Percentiles rank a stretch among this genome's conserved stretches.
These are phyloP conservation scores for Solanum gandarillasii DNA, from an alignment of 257 asterid genomes.

Conservation along the genomic window DNA sequence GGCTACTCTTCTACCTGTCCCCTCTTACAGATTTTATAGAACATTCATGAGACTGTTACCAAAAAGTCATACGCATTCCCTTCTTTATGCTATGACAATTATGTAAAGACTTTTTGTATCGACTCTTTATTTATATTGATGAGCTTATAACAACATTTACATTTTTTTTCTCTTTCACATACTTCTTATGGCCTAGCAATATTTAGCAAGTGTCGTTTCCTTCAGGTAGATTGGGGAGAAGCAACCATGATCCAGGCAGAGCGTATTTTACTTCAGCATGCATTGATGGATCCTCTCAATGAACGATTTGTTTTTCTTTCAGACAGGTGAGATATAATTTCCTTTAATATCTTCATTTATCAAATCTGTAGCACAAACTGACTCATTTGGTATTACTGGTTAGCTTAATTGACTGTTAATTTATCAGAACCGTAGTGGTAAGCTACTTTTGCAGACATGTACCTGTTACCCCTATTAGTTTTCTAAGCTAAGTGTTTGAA, in stretches of 20 bases:
- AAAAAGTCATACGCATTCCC: background rate
- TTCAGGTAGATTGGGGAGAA: conserved; percentile 99
- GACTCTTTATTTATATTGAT: background rate
- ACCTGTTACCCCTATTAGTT: background rate
- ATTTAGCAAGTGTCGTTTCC: conserved; percentile 24
- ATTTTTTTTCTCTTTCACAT: background rate
- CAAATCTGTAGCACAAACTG: background rate
- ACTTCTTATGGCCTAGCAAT: conserved; percentile 7
- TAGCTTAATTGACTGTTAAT: background rate
- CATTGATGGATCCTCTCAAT: conserved; percentile 65
- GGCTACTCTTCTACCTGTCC: background rate
- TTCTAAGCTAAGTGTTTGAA: background rate
- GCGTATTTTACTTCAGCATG: conserved; percentile 73
- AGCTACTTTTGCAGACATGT: background rate
- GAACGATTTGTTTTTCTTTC: conserved; percentile 85
- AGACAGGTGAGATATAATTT: conserved; percentile 52
- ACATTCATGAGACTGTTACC: background rate
- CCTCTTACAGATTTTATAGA: background rate
- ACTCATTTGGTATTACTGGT: background rate
- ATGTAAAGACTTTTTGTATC: background rate
- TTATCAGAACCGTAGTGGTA: background rate
- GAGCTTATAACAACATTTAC: background rate
- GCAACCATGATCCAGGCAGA: conserved; percentile 98
- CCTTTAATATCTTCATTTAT: background rate
- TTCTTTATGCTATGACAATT: background rate